Evolutionary conservation across 179 eudicot species (phyloP).

Genomic region (Beta macrorhiza): DNA sequence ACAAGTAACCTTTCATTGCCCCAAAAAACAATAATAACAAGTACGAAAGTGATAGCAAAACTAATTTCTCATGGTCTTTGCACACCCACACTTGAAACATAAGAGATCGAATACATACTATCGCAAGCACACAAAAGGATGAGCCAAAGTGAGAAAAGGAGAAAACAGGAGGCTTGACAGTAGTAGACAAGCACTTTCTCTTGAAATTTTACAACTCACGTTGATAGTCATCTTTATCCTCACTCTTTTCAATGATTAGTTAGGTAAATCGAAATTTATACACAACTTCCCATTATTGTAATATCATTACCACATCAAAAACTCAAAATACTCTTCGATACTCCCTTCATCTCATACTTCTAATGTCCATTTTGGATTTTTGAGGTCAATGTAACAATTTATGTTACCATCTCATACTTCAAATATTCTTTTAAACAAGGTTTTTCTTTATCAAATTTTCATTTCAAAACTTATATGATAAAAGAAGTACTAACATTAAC

Average conservation of each 20-base stretch:
- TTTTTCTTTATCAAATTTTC: too few species aligned
- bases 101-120: neutral
- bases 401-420: too few species aligned
- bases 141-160: neutral
- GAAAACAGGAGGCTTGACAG: neutral
- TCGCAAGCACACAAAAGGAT: slow-evolving; percentile 1
- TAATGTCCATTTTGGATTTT: too few species aligned
- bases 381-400: too few species aligned
- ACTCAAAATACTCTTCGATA: too few species aligned
- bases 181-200: neutral
- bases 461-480: too few species aligned
- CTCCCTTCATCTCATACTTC: too few species aligned
- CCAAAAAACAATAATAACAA: neutral
- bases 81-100: neutral
- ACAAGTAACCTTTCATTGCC: neutral
- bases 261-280: neutral
- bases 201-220: neutral
- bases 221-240: neutral
- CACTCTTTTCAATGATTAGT: neutral
- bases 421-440: too few species aligned
- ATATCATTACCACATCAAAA: too few species aligned
- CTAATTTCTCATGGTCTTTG: neutral
- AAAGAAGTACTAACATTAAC: too few species aligned
- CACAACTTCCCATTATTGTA: neutral
- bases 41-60: slow-evolving; percentile 3